phyloP scores from a whole-genome alignment of 495 filamentous ascomycete species.

The Hypoxylon perforatum region DNA sequence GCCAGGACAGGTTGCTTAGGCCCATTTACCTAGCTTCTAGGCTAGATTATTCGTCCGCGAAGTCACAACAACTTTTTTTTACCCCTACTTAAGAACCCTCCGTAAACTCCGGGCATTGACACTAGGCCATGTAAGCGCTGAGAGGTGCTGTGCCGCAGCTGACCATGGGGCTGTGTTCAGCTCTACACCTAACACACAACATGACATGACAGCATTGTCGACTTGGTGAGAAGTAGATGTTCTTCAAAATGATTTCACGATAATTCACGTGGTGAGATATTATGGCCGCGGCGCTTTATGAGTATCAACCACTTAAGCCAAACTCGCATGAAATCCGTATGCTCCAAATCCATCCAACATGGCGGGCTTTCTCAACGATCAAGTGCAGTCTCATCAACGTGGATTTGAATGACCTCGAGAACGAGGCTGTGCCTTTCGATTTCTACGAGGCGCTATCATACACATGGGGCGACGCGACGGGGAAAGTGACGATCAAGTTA shows the following conservation, averaged over 20 bases:
- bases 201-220: too few relatives aligned
- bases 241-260: background rate
- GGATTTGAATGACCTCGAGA: slow-evolving; percentile 1
- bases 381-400: slow-evolving; percentile 10
- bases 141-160: too few relatives aligned
- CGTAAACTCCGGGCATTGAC: too few relatives aligned
- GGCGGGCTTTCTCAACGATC: slow-evolving; percentile 1
- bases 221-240: too few relatives aligned
- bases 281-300: background rate
- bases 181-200: too few relatives aligned
- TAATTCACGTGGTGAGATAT: background rate
- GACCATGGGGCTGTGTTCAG: too few relatives aligned
- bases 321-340: slow-evolving; percentile 8
- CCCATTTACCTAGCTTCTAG: too few relatives aligned
- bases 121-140: too few relatives aligned
- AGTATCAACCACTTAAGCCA: slow-evolving; percentile 6
- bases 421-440: slow-evolving; percentile 4
- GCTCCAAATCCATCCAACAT: slow-evolving; percentile 7
- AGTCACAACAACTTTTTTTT: too few relatives aligned
- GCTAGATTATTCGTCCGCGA: too few relatives aligned
- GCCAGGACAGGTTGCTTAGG: too few relatives aligned
- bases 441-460: slow-evolving; percentile 35
- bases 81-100: too few relatives aligned
- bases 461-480: slow-evolving; percentile 30
- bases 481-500: slow-evolving; percentile 26